Conservation (phyloP, 495 filamentous ascomycete species). For the Xylaria curta region DNA sequence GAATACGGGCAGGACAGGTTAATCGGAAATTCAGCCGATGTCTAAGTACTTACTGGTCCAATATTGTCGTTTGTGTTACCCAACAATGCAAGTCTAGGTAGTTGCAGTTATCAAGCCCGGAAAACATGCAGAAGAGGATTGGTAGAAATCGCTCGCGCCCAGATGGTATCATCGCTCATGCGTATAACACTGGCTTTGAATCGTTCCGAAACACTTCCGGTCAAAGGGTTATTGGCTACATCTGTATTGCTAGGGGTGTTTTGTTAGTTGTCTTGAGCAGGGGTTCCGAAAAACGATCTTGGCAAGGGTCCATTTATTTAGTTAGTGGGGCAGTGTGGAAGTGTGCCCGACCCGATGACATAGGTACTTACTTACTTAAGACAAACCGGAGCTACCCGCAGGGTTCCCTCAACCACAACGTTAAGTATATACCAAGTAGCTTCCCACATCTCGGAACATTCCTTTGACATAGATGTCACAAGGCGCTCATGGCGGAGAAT, state of each 20-base stretch:
- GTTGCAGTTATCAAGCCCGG: not conserved
- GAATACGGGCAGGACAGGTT: too few species aligned
- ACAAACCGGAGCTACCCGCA: not conserved
- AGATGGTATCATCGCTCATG: not conserved
- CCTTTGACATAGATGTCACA: not conserved
- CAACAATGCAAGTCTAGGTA: not conserved
- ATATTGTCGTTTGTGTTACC: not conserved
- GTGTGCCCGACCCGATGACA: conserved; percentile 15
- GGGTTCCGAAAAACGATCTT: not conserved
- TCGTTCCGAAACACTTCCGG: too few species aligned
- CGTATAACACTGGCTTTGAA: not conserved
- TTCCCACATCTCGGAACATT: not conserved
- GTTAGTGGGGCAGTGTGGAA: not conserved
- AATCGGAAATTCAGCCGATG: too few species aligned
- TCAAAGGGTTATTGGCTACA: too few species aligned
- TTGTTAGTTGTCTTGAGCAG: not conserved
- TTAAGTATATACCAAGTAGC: not conserved
- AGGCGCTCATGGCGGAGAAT: not conserved
- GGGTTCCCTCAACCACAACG: not conserved
- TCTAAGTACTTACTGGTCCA: too few species aligned
- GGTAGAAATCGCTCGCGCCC: not conserved
- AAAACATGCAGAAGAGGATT: not conserved
- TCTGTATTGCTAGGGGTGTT: too few species aligned
- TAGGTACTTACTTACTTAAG: too few species aligned
- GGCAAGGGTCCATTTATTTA: not conserved